Base-by-base conservation (phyloP, 108 stramenopile species). In the Nitzschia sp. region DNA sequence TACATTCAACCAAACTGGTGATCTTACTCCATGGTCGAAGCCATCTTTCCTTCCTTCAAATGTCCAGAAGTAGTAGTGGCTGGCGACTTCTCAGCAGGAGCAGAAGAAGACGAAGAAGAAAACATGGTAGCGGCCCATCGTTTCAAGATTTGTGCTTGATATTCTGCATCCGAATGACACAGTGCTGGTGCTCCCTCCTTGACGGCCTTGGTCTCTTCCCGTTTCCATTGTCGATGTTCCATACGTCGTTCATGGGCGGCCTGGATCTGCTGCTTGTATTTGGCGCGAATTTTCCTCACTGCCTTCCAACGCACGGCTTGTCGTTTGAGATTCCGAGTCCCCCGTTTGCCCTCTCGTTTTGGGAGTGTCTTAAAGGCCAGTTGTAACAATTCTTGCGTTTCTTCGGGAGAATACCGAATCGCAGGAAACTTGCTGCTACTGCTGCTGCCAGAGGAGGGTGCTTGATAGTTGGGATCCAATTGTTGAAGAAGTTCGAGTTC, bases 361-460 rank as follows among this genome's bases (percentile, higher is more conserved):
- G 94, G 94, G 29, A 92, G 58, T 62, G 73, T 64, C 11, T 78
- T 85, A 61, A 86, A 88, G 35, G 94, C 94, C 67, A 86, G 71
- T 26, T 77, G 72, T 63, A 95, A 76, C 47, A 95, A 74, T 32
- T 80, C 79, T 52, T 84, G 83, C 19, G 94, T 95, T 68, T 95
- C 94, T 69, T 92, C 91, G 31, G 82, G 77, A 22, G 81, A 81
- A 67, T 87, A 94, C 8, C 90, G 85, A 15, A 89, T 71, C 56
- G 93, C 68, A 16, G 89, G 90, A 54, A 82, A 90, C 48, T 79
- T 69, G 9, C 47, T 23, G 45, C 46, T 57, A 1, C 58, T 38
- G 35, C 8, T 38, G 38, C n/a, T 45, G n/a, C n/a, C n/a, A 2
- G 71, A 70, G 68, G 77, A 44, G 19, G 23, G 8, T 6, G 5